Conservation (phyloP, 2,329 filamentous ascomycete species). For the Sporothrix euskadiensis region DNA sequence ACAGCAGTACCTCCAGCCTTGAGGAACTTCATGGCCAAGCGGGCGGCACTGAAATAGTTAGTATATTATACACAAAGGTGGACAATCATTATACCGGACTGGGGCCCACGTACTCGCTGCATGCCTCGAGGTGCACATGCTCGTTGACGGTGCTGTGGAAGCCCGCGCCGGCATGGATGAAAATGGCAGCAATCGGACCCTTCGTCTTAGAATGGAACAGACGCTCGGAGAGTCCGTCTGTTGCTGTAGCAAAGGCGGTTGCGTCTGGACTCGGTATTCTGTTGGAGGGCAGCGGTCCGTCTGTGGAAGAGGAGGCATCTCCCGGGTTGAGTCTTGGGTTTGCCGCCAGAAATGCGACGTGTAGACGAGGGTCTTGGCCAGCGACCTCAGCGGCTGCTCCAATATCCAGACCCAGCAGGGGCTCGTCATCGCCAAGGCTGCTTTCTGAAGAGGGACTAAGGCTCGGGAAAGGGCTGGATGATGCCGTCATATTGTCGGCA, state of each 20-base stretch:
- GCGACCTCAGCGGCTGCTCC: neutral
- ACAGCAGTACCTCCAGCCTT: slow-evolving; percentile 76
- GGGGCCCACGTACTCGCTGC: slow-evolving; percentile 70
- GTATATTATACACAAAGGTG: neutral
- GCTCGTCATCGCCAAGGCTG: neutral
- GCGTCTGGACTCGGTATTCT: neutral
- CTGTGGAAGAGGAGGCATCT: neutral
- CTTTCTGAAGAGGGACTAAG: slow-evolving; percentile 26
- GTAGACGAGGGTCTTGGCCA: neutral
- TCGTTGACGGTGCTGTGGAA: slow-evolving; percentile 91
- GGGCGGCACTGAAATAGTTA: slow-evolving; percentile 65
- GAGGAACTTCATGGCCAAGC: slow-evolving; percentile 77
- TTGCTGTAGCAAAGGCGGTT: neutral
- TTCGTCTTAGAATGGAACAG: slow-evolving; percentile 34
- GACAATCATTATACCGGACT: neutral
- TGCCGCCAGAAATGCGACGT: neutral
- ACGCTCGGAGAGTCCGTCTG: slow-evolving; percentile 35
- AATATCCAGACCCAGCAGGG: neutral
- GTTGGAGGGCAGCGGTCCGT: neutral
- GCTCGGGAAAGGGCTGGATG: slow-evolving; percentile 30
- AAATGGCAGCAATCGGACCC: slow-evolving; percentile 63
- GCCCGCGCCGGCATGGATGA: slow-evolving; percentile 92
- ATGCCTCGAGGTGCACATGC: slow-evolving; percentile 77
- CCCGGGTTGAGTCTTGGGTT: neutral
- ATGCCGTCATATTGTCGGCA: neutral